Evolutionary conservation across 805 yeast genomes (phyloP).

Genomic region (Diddensiella transvaalensis): DNA sequence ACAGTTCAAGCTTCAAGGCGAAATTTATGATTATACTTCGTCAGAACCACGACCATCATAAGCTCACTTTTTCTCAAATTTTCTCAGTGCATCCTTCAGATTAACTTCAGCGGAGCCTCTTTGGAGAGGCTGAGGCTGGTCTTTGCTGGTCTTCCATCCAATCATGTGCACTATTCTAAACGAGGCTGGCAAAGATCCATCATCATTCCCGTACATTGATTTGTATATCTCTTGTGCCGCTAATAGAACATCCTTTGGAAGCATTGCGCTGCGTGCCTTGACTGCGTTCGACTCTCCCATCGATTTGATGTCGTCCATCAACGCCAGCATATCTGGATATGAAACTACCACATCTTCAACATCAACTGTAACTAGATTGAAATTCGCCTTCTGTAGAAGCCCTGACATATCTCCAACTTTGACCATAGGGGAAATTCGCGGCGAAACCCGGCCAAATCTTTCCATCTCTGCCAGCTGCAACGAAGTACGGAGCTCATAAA

Average conservation of each 20-base stretch:
- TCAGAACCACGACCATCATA: too few species aligned
- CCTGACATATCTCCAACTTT: conserved; percentile 74
- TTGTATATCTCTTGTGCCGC: conserved; percentile 75
- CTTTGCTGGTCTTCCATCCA: conserved; percentile 77
- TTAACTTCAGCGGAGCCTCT: conserved; percentile 70
- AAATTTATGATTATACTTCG: conserved; percentile 3
- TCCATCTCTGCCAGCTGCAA: conserved; percentile 81
- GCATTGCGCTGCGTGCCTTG: conserved; percentile 33
- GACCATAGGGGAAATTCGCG: conserved; percentile 77
- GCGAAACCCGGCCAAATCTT: conserved; percentile 72
- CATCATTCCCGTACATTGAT: conserved; percentile 64
- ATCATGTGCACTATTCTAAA: conserved; percentile 77
- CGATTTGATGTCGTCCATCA: conserved; percentile 66
- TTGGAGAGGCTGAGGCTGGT: conserved; percentile 67
- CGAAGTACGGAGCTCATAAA: conserved; percentile 77
- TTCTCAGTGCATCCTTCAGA: conserved; percentile 55
- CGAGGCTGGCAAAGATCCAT: conserved; percentile 69
- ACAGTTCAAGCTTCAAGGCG: conserved; percentile 8
- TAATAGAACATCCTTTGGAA: conserved; percentile 62
- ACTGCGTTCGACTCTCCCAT: conserved; percentile 86
- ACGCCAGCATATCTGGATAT: conserved; percentile 65
- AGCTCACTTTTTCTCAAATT: neutral
- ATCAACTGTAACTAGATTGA: conserved; percentile 76
- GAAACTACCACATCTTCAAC: conserved; percentile 78
- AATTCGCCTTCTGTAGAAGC: conserved; percentile 69